These are phyloP conservation scores for Diospyros lotus DNA, from an alignment of 148 eudicot genomes.

Conservation along the genomic window DNA sequence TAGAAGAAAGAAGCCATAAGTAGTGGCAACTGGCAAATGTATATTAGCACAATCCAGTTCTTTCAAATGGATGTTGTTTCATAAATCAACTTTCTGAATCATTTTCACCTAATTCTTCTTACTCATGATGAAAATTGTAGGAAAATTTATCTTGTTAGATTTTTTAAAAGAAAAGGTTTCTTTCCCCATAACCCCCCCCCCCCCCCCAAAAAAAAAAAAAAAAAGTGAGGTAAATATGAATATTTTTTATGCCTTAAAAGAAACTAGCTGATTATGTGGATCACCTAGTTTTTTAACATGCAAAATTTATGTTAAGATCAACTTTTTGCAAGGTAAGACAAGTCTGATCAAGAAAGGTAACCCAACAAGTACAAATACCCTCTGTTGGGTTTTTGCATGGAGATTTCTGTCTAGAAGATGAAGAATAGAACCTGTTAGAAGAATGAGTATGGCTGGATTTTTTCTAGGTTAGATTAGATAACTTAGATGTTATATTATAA, in stretches of 20 bases:
- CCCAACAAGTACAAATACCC: background rate
- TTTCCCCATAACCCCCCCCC: background rate
- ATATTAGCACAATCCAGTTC: background rate
- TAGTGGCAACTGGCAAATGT: background rate
- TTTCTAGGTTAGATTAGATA: no score
- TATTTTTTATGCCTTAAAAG: background rate
- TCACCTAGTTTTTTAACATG: background rate
- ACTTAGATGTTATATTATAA: no score
- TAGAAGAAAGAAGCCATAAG: background rate
- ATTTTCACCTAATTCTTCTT: background rate
- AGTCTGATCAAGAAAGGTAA: background rate
- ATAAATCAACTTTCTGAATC: background rate
- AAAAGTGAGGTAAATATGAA: background rate
- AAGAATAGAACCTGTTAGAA: no score
- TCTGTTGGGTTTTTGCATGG: no score
- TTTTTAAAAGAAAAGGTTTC: background rate
- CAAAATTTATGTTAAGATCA: background rate
- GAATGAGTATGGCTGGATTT: no score
- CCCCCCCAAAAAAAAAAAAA: background rate
- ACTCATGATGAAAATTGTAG: background rate
- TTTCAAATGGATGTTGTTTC: background rate
- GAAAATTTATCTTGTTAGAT: background rate
- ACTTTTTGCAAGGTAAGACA: background rate
- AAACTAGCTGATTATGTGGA: background rate
- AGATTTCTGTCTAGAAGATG: no score